Evolutionary conservation across 257 asterid genomes (phyloP).

Genomic region (Capsicum pubescens): DNA sequence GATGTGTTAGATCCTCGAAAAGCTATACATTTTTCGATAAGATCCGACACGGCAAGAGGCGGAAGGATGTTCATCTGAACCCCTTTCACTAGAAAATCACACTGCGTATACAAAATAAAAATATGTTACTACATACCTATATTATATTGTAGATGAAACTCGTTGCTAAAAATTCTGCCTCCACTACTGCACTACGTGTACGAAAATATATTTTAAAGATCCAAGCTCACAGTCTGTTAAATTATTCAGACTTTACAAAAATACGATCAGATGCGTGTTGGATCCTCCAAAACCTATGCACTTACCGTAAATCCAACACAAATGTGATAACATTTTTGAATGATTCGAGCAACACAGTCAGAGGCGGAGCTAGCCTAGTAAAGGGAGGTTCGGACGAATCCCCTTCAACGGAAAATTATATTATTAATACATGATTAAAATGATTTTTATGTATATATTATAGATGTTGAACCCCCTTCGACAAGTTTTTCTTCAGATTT

Average conservation of each 20-base stretch:
- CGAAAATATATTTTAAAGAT: background rate
- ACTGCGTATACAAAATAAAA: background rate
- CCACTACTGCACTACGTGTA: background rate
- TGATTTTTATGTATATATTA: too few species aligned
- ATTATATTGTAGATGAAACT: background rate
- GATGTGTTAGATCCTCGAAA: background rate
- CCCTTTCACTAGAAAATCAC: background rate
- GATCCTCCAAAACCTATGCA: background rate
- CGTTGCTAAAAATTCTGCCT: background rate
- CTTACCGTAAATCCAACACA: background rate
- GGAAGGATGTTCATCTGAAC: background rate
- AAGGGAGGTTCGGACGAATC: too few species aligned
- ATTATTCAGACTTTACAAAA: too few species aligned
- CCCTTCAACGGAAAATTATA: too few species aligned
- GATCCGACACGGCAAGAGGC: background rate
- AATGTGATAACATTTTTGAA: background rate
- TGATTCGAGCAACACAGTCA: background rate
- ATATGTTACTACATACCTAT: background rate
- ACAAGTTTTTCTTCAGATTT: too few species aligned
- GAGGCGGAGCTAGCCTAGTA: too few species aligned
- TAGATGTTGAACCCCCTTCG: too few species aligned
- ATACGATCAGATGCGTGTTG: too few species aligned
- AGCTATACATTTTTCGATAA: background rate
- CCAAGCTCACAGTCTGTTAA: background rate
- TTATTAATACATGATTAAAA: too few species aligned